Percentiles rank a stretch among this genome's conserved stretches.
These are phyloP conservation scores for Boletus sp. DNA, from an alignment of 1,284 basidiomycete genomes.

Conservation along the genomic window DNA sequence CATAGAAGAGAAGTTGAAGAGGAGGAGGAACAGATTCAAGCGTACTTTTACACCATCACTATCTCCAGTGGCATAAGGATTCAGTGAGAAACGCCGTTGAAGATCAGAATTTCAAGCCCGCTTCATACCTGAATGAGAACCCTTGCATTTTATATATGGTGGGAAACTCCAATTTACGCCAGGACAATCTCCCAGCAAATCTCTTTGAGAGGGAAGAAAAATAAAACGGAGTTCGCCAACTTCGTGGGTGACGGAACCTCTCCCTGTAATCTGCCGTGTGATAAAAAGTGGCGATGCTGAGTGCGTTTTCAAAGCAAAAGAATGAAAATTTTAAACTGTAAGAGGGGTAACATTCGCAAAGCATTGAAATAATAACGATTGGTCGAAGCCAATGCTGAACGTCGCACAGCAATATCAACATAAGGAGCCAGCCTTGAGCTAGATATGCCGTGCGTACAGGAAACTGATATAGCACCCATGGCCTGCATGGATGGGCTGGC, in stretches of 20 bases:
- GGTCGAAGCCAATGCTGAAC: not conserved
- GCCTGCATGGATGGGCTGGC: not conserved
- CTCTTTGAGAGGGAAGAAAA: not conserved
- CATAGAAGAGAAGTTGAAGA: not conserved
- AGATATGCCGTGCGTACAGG: not conserved
- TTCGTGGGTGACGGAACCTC: not conserved
- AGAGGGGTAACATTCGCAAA: not conserved
- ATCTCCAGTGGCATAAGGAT: not conserved
- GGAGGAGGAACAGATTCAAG: not conserved
- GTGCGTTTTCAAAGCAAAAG: not conserved
- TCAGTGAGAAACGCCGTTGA: not conserved
- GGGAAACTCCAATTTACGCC: conserved; percentile 10
- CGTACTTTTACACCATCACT: not conserved
- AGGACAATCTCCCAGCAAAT: not conserved
- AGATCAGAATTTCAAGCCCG: not conserved
- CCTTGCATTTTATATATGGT: not conserved
- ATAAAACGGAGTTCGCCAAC: not conserved
- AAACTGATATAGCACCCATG: not conserved
- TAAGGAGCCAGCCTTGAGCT: conserved; percentile 2
- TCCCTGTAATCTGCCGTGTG: not conserved
- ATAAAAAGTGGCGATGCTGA: not conserved
- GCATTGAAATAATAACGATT: not conserved
- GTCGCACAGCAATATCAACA: not conserved
- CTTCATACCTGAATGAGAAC: not conserved
- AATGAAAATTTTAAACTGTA: not conserved